Evolutionary conservation across 306 rosid genomes (phyloP), one percentile per base, ranked within the genome.

Genomic region (Sindora glabra): DNA sequence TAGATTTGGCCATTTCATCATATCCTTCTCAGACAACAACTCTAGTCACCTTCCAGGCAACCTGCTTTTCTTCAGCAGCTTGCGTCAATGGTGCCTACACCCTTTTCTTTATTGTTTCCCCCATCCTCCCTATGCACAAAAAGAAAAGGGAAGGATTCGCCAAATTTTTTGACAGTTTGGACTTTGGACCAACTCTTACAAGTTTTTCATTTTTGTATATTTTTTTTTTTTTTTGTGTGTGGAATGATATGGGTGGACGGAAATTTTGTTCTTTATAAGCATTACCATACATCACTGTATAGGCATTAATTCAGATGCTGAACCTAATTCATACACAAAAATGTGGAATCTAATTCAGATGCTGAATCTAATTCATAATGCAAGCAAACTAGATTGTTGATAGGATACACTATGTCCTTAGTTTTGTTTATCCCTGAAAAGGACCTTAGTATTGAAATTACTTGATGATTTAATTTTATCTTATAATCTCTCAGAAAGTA

Each of bases 1-100:
- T 62, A 59, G 17, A 63, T 72, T 68, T 68, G 13, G 45, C 56
- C 69, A 68, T 67, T 62, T 77, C 57, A 25, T 45, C 75, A 67
- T 59, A 56, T 68, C 75, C 72, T 36, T 67, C 75, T 69, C 71
- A 9, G 64, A 58, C 24, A 44, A 32, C 11, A 22, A 56, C 33
- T 34, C 11, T 29, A 60, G 79, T 25, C 70, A 69, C 71, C 75
- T 56, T 62, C 39, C 34, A 41, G 38, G 52, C 58, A 68, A 40
- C 48, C 62, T 62, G 71, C 67, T 56, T 16, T 72, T 68, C 56
- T 74, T 18, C 44, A 19, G 71, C 62, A 62, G 67, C 62, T 68
- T 68, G 67, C 16, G 14, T 56, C 58, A 33, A 23, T 41, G 79
- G 67, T 68, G 70, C 60, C 70, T 41, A 4, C 47, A 70, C 52